Percentiles rank a stretch among this genome's conserved stretches.
Conservation (phyloP, 768 basidiomycete species). For the Mycena galopus region DNA sequence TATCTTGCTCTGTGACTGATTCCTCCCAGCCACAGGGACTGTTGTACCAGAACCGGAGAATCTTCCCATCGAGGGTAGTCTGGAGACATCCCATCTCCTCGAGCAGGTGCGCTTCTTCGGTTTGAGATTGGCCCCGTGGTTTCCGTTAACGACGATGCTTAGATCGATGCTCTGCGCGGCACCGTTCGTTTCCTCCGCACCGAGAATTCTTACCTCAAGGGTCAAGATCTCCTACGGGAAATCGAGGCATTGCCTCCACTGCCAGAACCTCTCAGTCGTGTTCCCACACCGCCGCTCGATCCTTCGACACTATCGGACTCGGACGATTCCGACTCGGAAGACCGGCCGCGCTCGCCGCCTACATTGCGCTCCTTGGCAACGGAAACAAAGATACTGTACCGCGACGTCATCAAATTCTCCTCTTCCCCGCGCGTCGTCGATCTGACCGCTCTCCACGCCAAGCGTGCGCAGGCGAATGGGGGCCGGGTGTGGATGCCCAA, state of each 20-base stretch:
- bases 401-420: constrained; percentile 90
- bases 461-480: constrained; percentile 62
- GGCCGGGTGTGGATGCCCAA: constrained; percentile 82
- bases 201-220: constrained; percentile 95
- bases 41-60: constrained; percentile 62
- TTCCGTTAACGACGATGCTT: constrained; percentile 16
- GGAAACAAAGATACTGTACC: constrained; percentile 88
- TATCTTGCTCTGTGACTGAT: constrained; percentile 13
- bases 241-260: constrained; percentile 81
- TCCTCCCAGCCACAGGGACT: constrained; percentile 20
- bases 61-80: constrained; percentile 78
- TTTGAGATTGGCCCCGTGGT: background rate
- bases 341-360: constrained; percentile 54
- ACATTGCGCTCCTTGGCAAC: constrained; percentile 78
- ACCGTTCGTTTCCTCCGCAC: constrained; percentile 93
- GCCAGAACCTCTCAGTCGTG: constrained; percentile 59
- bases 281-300: constrained; percentile 76
- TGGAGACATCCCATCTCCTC: constrained; percentile 89
- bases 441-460: constrained; percentile 71
- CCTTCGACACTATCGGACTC: constrained; percentile 78
- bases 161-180: constrained; percentile 93
- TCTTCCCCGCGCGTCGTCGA: constrained; percentile 90
- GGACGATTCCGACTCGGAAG: constrained; percentile 68
- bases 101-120: constrained; percentile 77
- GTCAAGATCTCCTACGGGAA: constrained; percentile 89